Evolutionary conservation across 208 protist genomes (phyloP), one percentile per base, ranked within the genome.

Genomic region (Wallacemonas sp.): DNA sequence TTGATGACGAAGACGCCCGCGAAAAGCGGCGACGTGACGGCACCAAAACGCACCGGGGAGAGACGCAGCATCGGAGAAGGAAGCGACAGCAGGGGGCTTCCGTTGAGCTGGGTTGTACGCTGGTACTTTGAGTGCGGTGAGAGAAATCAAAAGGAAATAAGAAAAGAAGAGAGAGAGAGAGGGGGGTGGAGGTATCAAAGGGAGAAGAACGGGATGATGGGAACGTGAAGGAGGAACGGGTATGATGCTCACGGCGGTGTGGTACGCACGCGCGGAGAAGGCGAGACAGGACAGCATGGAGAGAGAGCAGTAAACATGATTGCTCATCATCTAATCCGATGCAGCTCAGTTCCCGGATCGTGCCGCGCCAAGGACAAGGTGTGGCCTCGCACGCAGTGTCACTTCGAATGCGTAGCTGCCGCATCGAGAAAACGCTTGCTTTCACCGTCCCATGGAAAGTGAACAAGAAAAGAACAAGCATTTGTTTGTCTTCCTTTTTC

Each of bases 1-100:
- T 95, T 95, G 46, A 95, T 91, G 48, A 92, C 79, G 49, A 85
- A 82, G 19, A 89, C 52, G 32, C 58, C 27, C 26, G 58, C 55
- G 24, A 83, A 67, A 21, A 65, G 54, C 36, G 24, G 9, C n/a
- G 47, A 55, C 5, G 47, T 26, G 16, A 9, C 0, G 5, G 47
- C 47, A 3, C 17, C 8, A 3, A 26, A 23, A 17, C 9, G 21
- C 21, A 24, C 4, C 19, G 3, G 3, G 9, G 47, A 55, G 24
- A 14, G 9, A 19, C 47, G 47, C 6, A 55, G 47, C 47, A 55
- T 55, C n/a, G n/a, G n/a, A n/a, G n/a, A n/a, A n/a, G n/a, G n/a
- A n/a, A n/a, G n/a, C n/a, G n/a, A n/a, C n/a, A n/a, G n/a, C n/a
- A n/a, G n/a, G 24, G 19, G n/a, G 9, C 4, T 47, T 8, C 43